These are phyloP conservation scores for Leucocoprinus birnbaumii DNA, from an alignment of 768 basidiomycete genomes.

Conservation along the genomic window DNA sequence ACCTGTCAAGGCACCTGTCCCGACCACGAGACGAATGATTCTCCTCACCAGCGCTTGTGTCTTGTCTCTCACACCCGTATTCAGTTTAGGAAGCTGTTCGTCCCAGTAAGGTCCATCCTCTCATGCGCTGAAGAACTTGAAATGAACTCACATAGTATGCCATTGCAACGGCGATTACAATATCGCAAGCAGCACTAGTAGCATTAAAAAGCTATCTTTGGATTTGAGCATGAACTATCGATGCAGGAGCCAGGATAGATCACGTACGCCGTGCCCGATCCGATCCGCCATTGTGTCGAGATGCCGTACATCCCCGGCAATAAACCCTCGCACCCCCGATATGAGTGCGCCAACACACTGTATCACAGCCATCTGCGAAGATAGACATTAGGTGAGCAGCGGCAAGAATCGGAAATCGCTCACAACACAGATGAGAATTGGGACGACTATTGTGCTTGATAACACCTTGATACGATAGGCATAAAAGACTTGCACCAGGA, in stretches of 20 bases:
- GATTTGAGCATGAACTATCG: background rate
- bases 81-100: constrained; percentile 4
- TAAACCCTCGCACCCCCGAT: background rate
- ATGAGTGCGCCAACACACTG: constrained; percentile 1
- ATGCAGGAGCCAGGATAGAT: background rate
- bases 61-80: constrained; percentile 2
- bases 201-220: background rate
- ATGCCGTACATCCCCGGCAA: background rate
- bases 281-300: background rate
- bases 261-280: constrained; percentile 11
- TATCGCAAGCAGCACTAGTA: background rate
- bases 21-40: constrained; percentile 15
- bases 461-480: constrained; percentile 30
- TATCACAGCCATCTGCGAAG: background rate
- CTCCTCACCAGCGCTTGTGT: constrained; percentile 13
- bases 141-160: constrained; percentile 14
- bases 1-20: constrained; percentile 18
- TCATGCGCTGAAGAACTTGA: background rate
- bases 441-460: constrained; percentile 16
- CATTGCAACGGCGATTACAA: constrained; percentile 17
- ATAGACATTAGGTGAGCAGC: background rate
- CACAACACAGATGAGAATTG: constrained; percentile 9
- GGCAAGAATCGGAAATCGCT: background rate
- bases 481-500: constrained; percentile 28
- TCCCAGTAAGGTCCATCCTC: background rate